A percentile compares a stretch with the other conserved stretches of the same genome.
Conservation (phyloP, 2,329 filamentous ascomycete species). For the Colletotrichum musae region DNA sequence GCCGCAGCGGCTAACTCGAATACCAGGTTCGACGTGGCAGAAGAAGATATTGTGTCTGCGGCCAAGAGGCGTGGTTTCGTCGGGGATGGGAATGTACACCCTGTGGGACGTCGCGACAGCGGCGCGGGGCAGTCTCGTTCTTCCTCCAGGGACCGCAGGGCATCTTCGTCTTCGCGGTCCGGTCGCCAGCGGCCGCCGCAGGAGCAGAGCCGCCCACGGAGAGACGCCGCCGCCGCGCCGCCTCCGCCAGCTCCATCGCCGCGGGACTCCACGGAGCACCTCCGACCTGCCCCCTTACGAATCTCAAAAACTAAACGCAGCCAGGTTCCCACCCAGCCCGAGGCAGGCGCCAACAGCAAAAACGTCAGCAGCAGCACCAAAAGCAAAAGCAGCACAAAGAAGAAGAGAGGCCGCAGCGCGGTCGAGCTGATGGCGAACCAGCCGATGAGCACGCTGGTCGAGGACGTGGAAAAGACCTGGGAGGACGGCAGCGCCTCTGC, state of each 20-base stretch:
- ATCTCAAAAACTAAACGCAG: neutral
- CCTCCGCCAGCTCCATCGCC: neutral
- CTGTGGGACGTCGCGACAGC: too few relatives aligned
- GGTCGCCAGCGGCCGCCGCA: neutral
- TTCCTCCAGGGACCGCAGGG: neutral
- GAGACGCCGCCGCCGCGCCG: neutral
- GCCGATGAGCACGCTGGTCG: constrained; percentile 8
- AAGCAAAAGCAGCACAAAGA: neutral
- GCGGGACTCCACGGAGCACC: neutral
- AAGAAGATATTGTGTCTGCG: too few relatives aligned
- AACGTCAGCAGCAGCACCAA: neutral
- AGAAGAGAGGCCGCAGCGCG: neutral
- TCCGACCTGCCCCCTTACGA: constrained; percentile 1
- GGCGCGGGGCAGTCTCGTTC: neutral
- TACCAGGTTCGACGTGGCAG: neutral
- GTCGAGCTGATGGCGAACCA: neutral
- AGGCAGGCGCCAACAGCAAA: neutral
- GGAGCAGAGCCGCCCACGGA: neutral
- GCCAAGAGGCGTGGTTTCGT: constrained; percentile 1
- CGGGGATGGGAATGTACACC: neutral
- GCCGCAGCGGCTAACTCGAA: constrained; percentile 4
- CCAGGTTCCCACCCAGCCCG: neutral
- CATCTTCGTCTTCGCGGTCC: neutral
- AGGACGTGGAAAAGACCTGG: constrained; percentile 20
- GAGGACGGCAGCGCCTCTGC: neutral